Evolutionary conservation across 371 early-diverging fungal genomes (phyloP), one percentile per base, ranked within the genome.

Genomic region (Mortierella sp.): DNA sequence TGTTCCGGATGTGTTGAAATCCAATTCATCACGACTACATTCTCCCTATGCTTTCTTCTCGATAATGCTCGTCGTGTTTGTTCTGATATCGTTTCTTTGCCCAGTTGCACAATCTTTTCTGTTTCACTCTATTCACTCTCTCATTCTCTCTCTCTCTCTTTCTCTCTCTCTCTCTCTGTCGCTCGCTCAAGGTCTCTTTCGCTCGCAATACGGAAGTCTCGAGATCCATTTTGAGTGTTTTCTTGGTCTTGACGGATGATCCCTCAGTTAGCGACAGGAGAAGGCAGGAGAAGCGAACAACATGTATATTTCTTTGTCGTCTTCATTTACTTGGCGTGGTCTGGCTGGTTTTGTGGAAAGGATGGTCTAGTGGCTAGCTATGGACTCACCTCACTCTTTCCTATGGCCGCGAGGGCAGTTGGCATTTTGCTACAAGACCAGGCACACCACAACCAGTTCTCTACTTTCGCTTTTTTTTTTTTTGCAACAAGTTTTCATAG

Each of bases 41-140:
- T 68, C 38, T 68, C 38, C 42, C 24, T 38, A 24, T 68, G 68
- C 42, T 68, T 21, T 8, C 42, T 55, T 38, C 42, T 68, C 68
- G 38, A 68, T 38, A 68, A 21, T 68, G 68, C 34, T 42, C 34
- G 19, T 68, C 24, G 7, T 68, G 68, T 68, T 68, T 68, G 68
- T 24, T 42, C 38, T 68, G 68, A 3, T 68, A 13, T 68, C 68
- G 68, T 68, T 38, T 8, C 38, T 68, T 63, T 42, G 21, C 68
- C 24, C 7, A 42, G n/a, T 42, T 68, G 65, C 65, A 60, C 34
- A 38, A 21, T 38, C 38, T 65, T 65, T 38, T 55, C n/a, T 68
- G 34, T 68, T 34, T 68, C 38, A 3, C 21, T 68, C 28, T 31
- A 14, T 68, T 68, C 42, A 38, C 38, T 38, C 68, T 65, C 21